Evolutionary conservation across 495 filamentous ascomycete genomes (phyloP).

Genomic region (Apodospora peruviana): DNA sequence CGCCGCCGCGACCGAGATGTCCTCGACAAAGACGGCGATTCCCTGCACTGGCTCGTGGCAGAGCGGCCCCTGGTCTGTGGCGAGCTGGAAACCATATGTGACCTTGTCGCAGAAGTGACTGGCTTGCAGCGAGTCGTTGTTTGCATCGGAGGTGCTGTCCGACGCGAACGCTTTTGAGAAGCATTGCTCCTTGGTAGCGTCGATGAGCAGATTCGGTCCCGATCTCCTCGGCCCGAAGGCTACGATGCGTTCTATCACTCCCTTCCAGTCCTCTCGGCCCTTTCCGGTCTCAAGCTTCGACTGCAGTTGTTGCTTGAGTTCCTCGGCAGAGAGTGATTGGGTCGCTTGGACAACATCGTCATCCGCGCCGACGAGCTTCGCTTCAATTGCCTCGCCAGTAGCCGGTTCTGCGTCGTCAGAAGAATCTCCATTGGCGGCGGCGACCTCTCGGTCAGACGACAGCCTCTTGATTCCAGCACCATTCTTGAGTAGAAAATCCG

Average conservation of each 20-base stretch:
- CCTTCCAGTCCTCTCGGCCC: slow-evolving; percentile 70
- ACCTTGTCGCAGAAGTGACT: slow-evolving; percentile 85
- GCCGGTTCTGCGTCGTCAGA: slow-evolving; percentile 27
- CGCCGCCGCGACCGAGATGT: slow-evolving; percentile 52
- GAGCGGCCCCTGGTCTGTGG: slow-evolving; percentile 82
- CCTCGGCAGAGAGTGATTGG: slow-evolving; percentile 58
- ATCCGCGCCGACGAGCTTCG: slow-evolving; percentile 35
- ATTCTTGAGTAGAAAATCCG: slow-evolving; percentile 80
- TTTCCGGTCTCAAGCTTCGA: slow-evolving; percentile 58
- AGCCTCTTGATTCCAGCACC: slow-evolving; percentile 70
- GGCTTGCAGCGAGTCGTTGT: slow-evolving; percentile 53
- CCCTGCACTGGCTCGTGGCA: slow-evolving; percentile 94
- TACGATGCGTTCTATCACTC: slow-evolving; percentile 71
- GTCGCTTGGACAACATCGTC: slow-evolving; percentile 42
- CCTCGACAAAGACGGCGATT: slow-evolving; percentile 85
- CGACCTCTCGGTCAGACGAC: slow-evolving; percentile 59
- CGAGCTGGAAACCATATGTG: slow-evolving; percentile 86
- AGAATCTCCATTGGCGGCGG: slow-evolving; percentile 28
- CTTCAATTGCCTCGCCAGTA: slow-evolving; percentile 16
- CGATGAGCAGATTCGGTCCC: slow-evolving; percentile 87
- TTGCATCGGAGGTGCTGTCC: slow-evolving; percentile 32
- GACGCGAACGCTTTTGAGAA: slow-evolving; percentile 65
- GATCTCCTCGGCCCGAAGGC: slow-evolving; percentile 83
- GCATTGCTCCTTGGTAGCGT: slow-evolving; percentile 65
- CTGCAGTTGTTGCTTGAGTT: slow-evolving; percentile 69